Conservation (phyloP, 345 rosid genomes). For the Salix udensis region DNA sequence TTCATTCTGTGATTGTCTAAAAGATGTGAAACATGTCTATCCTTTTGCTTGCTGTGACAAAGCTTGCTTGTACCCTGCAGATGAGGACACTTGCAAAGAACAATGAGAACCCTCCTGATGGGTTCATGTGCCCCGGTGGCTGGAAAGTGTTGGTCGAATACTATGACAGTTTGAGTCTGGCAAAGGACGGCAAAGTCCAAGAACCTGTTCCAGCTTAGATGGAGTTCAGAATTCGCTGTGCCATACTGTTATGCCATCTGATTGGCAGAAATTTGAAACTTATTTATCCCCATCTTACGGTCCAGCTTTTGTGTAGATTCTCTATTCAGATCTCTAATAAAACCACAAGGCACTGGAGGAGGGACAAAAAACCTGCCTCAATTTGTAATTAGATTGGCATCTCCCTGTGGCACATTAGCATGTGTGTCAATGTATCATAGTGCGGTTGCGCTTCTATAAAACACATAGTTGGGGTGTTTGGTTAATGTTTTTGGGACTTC, state of each 20-base stretch:
- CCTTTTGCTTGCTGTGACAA: not conserved
- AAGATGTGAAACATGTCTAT: not conserved
- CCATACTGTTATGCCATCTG: constrained; percentile 13
- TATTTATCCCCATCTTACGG: constrained; percentile 15
- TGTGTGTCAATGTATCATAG: constrained; percentile 23
- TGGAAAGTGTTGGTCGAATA: constrained; percentile 91
- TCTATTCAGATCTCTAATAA: constrained; percentile 28
- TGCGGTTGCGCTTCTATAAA: constrained; percentile 16
- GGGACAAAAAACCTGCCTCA: constrained; percentile 27
- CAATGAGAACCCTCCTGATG: constrained; percentile 90
- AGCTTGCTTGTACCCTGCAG: constrained; percentile 34
- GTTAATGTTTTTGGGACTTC: not conserved
- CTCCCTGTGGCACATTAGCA: constrained; percentile 6
- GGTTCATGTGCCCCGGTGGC: constrained; percentile 97
- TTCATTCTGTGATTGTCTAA: not conserved
- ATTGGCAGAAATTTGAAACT: constrained; percentile 19
- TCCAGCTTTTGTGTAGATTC: constrained; percentile 12
- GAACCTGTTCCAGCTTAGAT: constrained; percentile 61
- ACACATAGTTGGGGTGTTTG: constrained; percentile 9
- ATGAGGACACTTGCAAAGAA: constrained; percentile 91
- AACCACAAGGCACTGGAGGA: constrained; percentile 17
- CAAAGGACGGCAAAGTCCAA: constrained; percentile 47
- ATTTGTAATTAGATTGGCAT: constrained; percentile 24
- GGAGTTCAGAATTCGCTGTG: constrained; percentile 12
- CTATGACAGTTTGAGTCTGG: constrained; percentile 63